These are phyloP conservation scores for Beauveria varroae DNA, from an alignment of 2,329 filamentous ascomycete genomes.

Conservation along the genomic window DNA sequence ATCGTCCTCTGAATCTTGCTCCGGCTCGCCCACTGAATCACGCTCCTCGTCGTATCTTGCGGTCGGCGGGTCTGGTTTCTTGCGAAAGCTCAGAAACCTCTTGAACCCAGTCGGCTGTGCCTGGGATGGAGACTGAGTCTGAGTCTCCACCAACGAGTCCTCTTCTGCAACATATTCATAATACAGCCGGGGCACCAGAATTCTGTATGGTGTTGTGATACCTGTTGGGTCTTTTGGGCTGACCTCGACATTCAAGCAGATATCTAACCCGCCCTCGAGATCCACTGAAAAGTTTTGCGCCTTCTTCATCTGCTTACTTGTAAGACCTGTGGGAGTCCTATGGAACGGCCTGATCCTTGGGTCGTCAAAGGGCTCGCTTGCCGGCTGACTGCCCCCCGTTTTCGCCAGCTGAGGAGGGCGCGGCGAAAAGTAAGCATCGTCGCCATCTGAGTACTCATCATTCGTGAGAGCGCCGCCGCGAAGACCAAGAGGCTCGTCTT, in stretches of 20 bases:
- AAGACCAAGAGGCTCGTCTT: constrained; percentile 21
- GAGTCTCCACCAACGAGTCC: constrained; percentile 20
- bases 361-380: constrained; percentile 13
- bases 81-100: constrained; percentile 37
- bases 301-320: constrained; percentile 51
- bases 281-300: constrained; percentile 55
- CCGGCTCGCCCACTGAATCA: neutral
- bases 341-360: constrained; percentile 42
- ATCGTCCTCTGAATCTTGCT: constrained; percentile 16
- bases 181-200: constrained; percentile 74
- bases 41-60: neutral
- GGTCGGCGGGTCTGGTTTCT: constrained; percentile 20
- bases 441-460: constrained; percentile 46
- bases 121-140: constrained; percentile 7
- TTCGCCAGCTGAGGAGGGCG: constrained; percentile 26
- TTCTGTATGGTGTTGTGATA: constrained; percentile 77
- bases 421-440: constrained; percentile 50
- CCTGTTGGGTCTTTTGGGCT: constrained; percentile 78
- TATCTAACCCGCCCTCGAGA: constrained; percentile 75
- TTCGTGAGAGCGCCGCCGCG: constrained; percentile 32
- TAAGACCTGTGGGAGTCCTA: constrained; percentile 63
- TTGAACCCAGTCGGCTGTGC: constrained; percentile 32
- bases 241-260: constrained; percentile 84
- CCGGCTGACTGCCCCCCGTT: constrained; percentile 21
- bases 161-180: constrained; percentile 44